Evolutionary conservation across 1,139 yeast genomes (phyloP), one percentile per base, ranked within the genome.

Genomic region (Yamadazyma taylorii): DNA sequence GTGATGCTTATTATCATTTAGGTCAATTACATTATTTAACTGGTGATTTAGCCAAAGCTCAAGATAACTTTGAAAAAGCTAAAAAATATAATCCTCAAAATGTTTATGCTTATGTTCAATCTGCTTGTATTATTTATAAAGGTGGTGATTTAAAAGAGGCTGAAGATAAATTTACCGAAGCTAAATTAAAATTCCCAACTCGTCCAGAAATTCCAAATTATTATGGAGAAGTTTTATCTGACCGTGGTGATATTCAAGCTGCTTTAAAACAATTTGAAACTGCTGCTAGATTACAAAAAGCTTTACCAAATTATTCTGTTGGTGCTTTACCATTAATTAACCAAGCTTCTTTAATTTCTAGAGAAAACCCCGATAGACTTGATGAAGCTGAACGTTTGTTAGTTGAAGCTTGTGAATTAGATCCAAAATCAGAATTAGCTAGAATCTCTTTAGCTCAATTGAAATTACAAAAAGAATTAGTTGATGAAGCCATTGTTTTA

Each of bases 121-220:
- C 87, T 51, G 97, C 97, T 32, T 94, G 96, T 63, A 79, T 90
- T 50, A 80, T 85, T 45, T 90, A 90, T 76, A 88, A 92, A 70
- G 79, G 80, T 58, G 90, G 90, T 37, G 71, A 79, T 36, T 62
- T 72, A 38, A 63, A 61, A 38, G 78, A 72, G 39, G 82, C 94
- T 43, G 79, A 79, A 59, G 75, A 76, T 42, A 71, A 79, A 47
- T 92, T 92, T 69, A 74, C 78, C 48, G 81, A 78, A 50, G 88
- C 96, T 32, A 79, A 80, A 55, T 72, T 75, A 61, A 75, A 74
- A 59, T 88, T 87, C 79, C 94, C 96, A 51, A 78, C 92, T 24
- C 76, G 85, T 36, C 88, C 97, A 38, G 97, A 88, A 63, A 86
- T 89, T 52, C 95, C 94, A 66, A 90, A 89, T 70, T 94, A 90